Base-by-base conservation (phyloP, 257 asterid species). In the Verbascum thapsus region DNA sequence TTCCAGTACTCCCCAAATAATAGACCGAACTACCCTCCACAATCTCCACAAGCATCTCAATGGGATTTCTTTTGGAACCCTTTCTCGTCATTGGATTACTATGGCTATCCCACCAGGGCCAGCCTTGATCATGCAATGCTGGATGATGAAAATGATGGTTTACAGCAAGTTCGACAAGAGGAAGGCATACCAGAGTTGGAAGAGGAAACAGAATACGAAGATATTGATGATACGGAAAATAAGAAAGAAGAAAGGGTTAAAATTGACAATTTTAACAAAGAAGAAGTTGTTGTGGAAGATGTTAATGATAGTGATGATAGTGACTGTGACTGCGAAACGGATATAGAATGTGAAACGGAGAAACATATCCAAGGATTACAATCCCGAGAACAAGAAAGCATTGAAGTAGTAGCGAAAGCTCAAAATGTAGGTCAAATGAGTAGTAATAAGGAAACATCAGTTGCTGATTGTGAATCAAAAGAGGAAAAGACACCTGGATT, bases 1-100 rank as follows among this genome's bases (percentile, higher is more conserved):
- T 88, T 78, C 57, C 83, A 79, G 26, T 80, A 80, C 52, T 80
- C 95, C 39, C 96, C 92, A 6, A 77, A 78, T 11, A 73, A 80
- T 58, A 74, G 90, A 64, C 89, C 83, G 6, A 75, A 42, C 53
- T 70, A 69, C 49, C 84, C 87, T 58, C 85, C 95, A 6, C 87
- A 87, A 63, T 83, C 96, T 1, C 91, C 97, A 57, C 96, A 82
- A 54, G 64, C 80, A 0, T 80, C 99, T 30, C 99, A 83, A 58
- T 92, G 99, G 99, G 99, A 92, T 80, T 92, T 84, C 81, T 92
- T 92, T 37, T 92, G 97, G 99, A 85, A 92, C 66, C 99, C 99
- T 11, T 92, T 92, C 70, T 82, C 95, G 37, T 89, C 99, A 13
- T 58, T 92, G 35, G 99, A 92, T 73, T 87, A 85, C 64, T 89